Evolutionary conservation across 371 early-diverging fungal genomes (phyloP), one percentile per base, ranked within the genome.

Genomic region (Actinomucor elegans): DNA sequence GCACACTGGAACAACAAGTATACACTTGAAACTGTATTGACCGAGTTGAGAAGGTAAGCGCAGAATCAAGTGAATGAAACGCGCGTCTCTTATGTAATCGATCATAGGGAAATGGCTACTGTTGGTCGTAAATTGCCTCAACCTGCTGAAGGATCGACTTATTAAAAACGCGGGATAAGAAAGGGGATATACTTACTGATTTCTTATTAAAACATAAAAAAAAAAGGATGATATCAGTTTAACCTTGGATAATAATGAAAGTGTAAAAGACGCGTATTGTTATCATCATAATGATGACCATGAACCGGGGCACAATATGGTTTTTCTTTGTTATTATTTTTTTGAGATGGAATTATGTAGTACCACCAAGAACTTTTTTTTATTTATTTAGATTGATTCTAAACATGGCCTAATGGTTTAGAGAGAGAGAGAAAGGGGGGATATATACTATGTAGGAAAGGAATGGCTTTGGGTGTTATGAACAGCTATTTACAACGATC

Each of bases 21-120:
- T 59, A 80, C 89, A 18, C 64, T 98, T 24, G 93, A 94, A 62
- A 91, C 88, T n/a, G 79, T 97, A 15, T 78, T 98, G 58, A 71
- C 77, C 21, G 94, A 92, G 54, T 61, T 98, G 53, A 86, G 94
- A 62, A 84, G 86, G 88, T 93, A 86, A 59, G 23, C 8, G n/a
- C n/a, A 26, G 10, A 15, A 15, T 9, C 14, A 37, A 23, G 10
- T 26, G 7, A 46, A 26, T 21, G 7, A 2, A 51, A 7, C 2
- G 2, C 42, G 15, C 10, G 15, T 42, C 17, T 23, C 15, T 27
- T 26, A 15, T 7, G 23, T 26, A 14, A 26, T 26, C 7, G 20
- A 60, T 5, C 20, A 21, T 66, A 92, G 94, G 52, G 94, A 94
- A 61, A 97, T 97, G 97, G 88, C 85, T 31, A 79, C 81, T 26